phyloP scores from a whole-genome alignment of 768 basidiomycete species.

The Polyporus arcularius region DNA sequence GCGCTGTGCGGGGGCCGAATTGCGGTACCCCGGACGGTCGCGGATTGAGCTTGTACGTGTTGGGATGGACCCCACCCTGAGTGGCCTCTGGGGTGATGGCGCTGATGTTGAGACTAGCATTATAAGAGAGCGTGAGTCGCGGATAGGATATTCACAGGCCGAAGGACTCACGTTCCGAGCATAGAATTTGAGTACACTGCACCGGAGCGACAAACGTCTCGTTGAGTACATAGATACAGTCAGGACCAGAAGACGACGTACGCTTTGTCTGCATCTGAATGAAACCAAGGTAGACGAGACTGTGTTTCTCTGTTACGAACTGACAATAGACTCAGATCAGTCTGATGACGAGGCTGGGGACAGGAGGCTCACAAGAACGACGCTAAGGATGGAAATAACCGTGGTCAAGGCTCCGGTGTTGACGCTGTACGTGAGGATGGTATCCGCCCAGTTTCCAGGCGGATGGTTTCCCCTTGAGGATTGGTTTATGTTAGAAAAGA shows the following conservation, averaged over 20 bases:
- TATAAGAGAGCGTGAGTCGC: neutral
- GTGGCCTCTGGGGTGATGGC: too few relatives aligned
- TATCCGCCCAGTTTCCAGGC: constrained; percentile 1
- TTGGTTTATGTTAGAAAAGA: neutral
- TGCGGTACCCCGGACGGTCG: constrained; percentile 1
- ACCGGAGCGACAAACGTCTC: neutral
- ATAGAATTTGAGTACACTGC: constrained; percentile 10
- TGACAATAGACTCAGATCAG: neutral
- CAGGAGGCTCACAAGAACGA: constrained; percentile 11
- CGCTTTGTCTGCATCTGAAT: constrained; percentile 22
- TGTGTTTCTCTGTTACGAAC: constrained; percentile 11
- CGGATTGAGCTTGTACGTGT: constrained; percentile 1
- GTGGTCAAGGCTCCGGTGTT: constrained; percentile 10
- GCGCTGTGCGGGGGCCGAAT: neutral
- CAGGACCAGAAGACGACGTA: neutral
- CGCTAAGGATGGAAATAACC: neutral
- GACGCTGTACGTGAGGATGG: constrained; percentile 8
- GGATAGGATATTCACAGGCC: too few relatives aligned
- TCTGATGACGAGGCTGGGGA: neutral
- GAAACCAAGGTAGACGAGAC: constrained; percentile 19
- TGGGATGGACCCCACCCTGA: too few relatives aligned
- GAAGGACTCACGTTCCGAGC: constrained; percentile 1
- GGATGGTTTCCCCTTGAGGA: neutral
- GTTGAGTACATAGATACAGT: too few relatives aligned
- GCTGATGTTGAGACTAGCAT: too few relatives aligned